phyloP scores from a whole-genome alignment of 305 asterid species.

The Euphrasia arctica region DNA sequence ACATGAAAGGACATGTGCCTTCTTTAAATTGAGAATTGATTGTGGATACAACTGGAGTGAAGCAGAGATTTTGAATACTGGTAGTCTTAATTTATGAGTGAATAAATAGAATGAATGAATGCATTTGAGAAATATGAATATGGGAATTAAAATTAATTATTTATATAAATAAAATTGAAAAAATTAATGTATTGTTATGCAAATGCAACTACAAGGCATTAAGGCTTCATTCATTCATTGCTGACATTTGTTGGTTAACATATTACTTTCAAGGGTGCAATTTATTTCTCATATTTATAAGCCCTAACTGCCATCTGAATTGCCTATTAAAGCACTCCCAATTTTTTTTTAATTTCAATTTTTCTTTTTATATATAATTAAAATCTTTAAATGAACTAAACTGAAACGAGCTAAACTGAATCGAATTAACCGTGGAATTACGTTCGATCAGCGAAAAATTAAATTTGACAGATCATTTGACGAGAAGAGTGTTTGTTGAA shows the following conservation, averaged over 20 bases:
- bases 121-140: slow-evolving; percentile 8
- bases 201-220: slow-evolving; percentile 34
- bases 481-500: too few relatives aligned
- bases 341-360: too few relatives aligned
- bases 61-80: not conserved
- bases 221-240: slow-evolving; percentile 39
- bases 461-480: too few relatives aligned
- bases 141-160: slow-evolving; percentile 31
- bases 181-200: not conserved
- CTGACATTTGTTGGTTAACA: slow-evolving; percentile 44
- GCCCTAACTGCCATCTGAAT: slow-evolving; percentile 33
- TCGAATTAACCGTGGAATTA: too few relatives aligned
- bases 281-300: slow-evolving; percentile 35
- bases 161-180: too few relatives aligned
- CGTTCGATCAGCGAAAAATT: too few relatives aligned
- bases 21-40: slow-evolving; percentile 29
- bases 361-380: too few relatives aligned
- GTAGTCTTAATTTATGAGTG: not conserved
- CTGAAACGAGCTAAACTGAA: too few relatives aligned
- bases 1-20: slow-evolving; percentile 28
- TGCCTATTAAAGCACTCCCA: not conserved
- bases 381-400: too few relatives aligned
- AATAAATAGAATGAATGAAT: not conserved
- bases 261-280: slow-evolving; percentile 26
- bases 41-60: slow-evolving; percentile 26